Base-by-base conservation (phyloP, 2,329 filamentous ascomycete genomes). In the Laburnicola sp. region DNA sequence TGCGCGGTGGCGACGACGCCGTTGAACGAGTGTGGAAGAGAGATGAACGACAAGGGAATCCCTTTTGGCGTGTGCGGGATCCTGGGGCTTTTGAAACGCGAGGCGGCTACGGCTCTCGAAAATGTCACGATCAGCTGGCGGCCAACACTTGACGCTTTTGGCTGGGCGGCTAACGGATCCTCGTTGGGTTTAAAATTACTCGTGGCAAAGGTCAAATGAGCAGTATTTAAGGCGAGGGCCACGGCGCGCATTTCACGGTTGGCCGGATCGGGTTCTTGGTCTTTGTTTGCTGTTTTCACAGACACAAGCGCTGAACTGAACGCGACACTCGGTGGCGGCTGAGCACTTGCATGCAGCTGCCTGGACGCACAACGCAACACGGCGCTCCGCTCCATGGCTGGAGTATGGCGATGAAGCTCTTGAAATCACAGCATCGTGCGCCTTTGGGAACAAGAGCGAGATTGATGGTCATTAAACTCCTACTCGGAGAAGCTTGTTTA, bases 401-500 rank as follows among this genome's bases (percentile, higher is more conserved):
- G 3, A 8, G 32, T 10, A 27, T 27, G 22, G 23, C 31, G 27
- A 22, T 16, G 16, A 27, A 22, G 10, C 31, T 23, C 11, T 11
- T 35, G 16, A 44, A 34, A 36, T 36, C 35, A 31, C 16, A 28
- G 38, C 46, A 38, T 37, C 32, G 34, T 43, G 16, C 21, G 23
- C 40, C 36, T n/a, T 9, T 16, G 23, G 22, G 22, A 5, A 22
- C 21, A 26, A 37, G 34, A 31, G 31, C 27, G 40, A 47, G 28
- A 39, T 42, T 30, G 42, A 49, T 55, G 30, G 48, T 65, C 62
- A 64, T 64, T 59, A 60, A 58, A 58, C 47, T 49, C 39, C 35
- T 51, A 50, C 55, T 57, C 55, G 56, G 56, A 65, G 54, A 54
- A 55, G 45, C 42, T 52, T 51, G 42, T 48, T 57, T 54, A 57